Evolutionary conservation across 2,329 filamentous ascomycete genomes (phyloP), one percentile per base, ranked within the genome.

Genomic region (Cladosporium halotolerans): DNA sequence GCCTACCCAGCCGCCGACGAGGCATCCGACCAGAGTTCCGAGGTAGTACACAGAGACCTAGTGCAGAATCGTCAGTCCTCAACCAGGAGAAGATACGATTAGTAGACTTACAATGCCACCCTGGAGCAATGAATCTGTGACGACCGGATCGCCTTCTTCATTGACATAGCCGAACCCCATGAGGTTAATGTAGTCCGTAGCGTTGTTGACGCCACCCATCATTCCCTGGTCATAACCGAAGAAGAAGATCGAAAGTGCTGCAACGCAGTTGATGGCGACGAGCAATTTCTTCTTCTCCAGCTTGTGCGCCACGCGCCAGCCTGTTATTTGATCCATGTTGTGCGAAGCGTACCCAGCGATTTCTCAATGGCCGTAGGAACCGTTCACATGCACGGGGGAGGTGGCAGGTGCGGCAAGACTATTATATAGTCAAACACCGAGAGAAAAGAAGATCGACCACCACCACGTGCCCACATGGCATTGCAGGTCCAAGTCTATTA

Each of bases 171-270:
- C 84, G 57, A 86, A 82, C 7, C 76, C 76, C 82, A 88, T 86
- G 9, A 80, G 70, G 36, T 80, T 72, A 47, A 83, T 79, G 62
- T 87, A 88, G 64, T 85, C 70, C 46, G 77, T 77, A 38, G 82
- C 76, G 44, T 80, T 83, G 68, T 87, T 86, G 10, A 87, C 83
- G 53, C 84, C 84, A 14, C 79, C 79, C 75, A 78, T 78, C 70
- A 78, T 73, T 32, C 62, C 63, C 60, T 80, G 77, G 57, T 80
- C 77, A 60, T 60, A 59, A 13, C 63, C 83, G 60, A 85, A 85
- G 73, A 86, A 85, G 67, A 86, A 82, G 57, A 85, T 86, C 11
- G 81, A 84, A 11, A 86, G 66, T 1, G 75, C 82, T 1, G 83
- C 83, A 11, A 86, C 72, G 45, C 75, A 77, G 65, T 85, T 85